Base-by-base conservation (phyloP, 352 stramenopile species). In the Globisporangium camurandrum region DNA sequence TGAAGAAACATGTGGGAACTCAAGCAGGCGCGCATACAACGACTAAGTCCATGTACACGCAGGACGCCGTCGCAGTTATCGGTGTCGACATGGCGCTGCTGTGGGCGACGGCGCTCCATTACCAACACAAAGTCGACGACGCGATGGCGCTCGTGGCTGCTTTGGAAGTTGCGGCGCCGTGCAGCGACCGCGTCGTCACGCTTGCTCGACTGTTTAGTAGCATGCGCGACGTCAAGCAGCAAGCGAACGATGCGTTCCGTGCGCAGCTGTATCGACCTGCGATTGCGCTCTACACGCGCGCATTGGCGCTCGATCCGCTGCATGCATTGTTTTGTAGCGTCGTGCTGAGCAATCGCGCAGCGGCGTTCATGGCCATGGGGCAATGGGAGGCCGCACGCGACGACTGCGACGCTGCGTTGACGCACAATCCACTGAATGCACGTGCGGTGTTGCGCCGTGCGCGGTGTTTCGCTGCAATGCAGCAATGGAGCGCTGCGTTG, bases 321-420 rank as follows among this genome's bases (percentile, higher is more conserved):
- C 71, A 93, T 36, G 67, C 87, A n/a, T 67, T 81, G 42, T 91
- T 79, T 55, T 88, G 78, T 49, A 75, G 76, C 1, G 67, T 88
- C 34, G 72, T 94, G 41, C 86, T 83, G 40, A 88, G 81, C 62
- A 94, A 94, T 48, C 75, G 83, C 33, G 79, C 83, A 3, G 83
- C 83, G 22, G 83, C 83, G 31, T 65, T 86, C 23, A 94, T 94
- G 83, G 71, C 66, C 4, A 49, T 92, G 39, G 63, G 80, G 27
- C 62, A 71, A 22, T 89, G 71, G 49, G 61, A 81, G 34, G 80
- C 66, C 14, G 83, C 81, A 2, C 64, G 91, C 1, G 51, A 81
- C 7, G 83, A 94, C 57, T 94, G 83, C 36, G 77, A 89, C 22
- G 70, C 84, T 10, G 76, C 83, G 0, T 40, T 94, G 31, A 57